Evolutionary conservation across 2,329 filamentous ascomycete genomes (phyloP).

Genomic region (Phoma sp.): DNA sequence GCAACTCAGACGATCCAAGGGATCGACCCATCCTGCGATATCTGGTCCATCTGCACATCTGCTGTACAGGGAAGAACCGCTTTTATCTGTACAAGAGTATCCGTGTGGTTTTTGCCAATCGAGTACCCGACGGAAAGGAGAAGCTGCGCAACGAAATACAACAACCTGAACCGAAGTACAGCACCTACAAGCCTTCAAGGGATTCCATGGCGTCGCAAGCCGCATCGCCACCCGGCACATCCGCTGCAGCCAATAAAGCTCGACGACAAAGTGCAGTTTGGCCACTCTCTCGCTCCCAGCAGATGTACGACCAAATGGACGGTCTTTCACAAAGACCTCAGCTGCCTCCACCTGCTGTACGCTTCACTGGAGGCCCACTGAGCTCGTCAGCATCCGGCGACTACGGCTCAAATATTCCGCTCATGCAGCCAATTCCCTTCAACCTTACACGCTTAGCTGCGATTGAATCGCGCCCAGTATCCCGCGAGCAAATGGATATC

Average conservation of each 20-base stretch:
- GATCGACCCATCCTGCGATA: conserved; percentile 83
- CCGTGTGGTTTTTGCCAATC: conserved; percentile 94
- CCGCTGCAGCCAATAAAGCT: conserved; percentile 37
- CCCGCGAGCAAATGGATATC: conserved; percentile 43
- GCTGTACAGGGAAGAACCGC: conserved; percentile 80
- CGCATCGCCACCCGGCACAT: conserved; percentile 27
- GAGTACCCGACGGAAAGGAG: conserved; percentile 94
- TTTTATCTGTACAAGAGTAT: conserved; percentile 93
- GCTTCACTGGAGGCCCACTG: conserved; percentile 38
- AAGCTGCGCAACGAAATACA: conserved; percentile 89
- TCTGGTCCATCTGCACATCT: conserved; percentile 91
- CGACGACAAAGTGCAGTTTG: conserved; percentile 45
- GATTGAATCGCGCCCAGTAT: conserved; percentile 42
- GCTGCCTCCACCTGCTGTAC: conserved; percentile 43
- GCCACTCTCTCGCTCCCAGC: conserved; percentile 36
- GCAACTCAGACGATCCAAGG: conserved; percentile 58
- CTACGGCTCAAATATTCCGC: conserved; percentile 35
- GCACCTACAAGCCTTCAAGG: conserved; percentile 75
- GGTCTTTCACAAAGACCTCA: conserved; percentile 32
- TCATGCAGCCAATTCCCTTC: conserved; percentile 63
- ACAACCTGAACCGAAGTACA: conserved; percentile 85
- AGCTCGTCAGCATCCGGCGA: conserved; percentile 31
- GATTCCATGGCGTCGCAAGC: conserved; percentile 46
- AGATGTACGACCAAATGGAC: conserved; percentile 37
- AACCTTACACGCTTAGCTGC: conserved; percentile 45